These are phyloP conservation scores for Chaetomiaceae sp. DNA, from an alignment of 2,329 filamentous ascomycete genomes.

Conservation along the genomic window DNA sequence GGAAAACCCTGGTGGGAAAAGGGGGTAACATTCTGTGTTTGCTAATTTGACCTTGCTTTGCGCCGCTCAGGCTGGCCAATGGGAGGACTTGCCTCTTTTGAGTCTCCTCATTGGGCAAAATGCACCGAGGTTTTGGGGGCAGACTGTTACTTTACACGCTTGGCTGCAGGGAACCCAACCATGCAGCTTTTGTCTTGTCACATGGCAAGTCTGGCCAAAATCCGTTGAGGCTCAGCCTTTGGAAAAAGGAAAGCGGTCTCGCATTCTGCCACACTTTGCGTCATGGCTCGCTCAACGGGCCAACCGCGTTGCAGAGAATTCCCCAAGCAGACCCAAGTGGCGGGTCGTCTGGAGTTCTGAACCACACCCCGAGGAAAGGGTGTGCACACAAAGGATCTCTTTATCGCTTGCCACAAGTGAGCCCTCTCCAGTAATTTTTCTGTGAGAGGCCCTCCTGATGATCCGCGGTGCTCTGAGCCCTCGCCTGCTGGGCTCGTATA, in stretches of 20 bases:
- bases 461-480: constrained; percentile 2
- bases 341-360: constrained; percentile 2
- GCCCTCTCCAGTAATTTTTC: too few species aligned
- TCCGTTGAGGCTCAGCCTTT: neutral
- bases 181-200: too few species aligned
- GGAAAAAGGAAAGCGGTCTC: constrained; percentile 14
- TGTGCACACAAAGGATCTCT: neutral
- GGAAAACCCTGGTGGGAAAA: neutral
- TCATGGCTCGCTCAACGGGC: constrained; percentile 18
- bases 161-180: too few species aligned
- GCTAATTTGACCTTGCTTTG: neutral
- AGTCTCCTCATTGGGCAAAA: too few species aligned
- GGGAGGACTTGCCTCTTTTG: too few species aligned
- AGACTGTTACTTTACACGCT: too few species aligned
- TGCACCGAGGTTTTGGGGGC: too few species aligned
- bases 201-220: constrained; percentile 11
- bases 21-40: too few species aligned
- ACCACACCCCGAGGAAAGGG: neutral
- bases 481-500: constrained; percentile 9
- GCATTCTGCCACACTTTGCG: constrained; percentile 18
- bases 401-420: too few species aligned
- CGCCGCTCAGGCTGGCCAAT: neutral
- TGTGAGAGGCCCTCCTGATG: neutral
- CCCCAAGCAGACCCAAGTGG: constrained; percentile 1
- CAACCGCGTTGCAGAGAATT: constrained; percentile 14